A percentile compares a stretch with the other conserved stretches of the same genome.
Evolutionary conservation across 768 basidiomycete species (phyloP).

Genomic region (Lactifluus subvellereus): DNA sequence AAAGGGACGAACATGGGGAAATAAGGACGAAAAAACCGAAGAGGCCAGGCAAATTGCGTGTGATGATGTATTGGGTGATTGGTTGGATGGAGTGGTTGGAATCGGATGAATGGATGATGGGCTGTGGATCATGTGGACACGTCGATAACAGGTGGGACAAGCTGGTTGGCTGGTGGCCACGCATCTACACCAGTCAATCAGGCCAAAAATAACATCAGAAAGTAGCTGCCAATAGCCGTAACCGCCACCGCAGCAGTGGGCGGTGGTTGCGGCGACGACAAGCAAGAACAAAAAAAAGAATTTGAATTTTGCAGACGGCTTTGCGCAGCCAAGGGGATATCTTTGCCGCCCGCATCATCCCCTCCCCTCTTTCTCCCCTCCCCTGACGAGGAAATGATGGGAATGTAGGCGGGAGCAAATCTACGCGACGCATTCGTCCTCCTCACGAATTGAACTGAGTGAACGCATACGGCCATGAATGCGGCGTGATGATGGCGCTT

Average conservation of each 20-base stretch:
- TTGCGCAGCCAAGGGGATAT: slow-evolving; percentile 18
- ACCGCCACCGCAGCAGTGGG: background rate
- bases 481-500: slow-evolving; percentile 15
- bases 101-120: slow-evolving; percentile 5
- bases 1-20: background rate
- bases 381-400: background rate
- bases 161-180: slow-evolving; percentile 8
- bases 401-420: background rate
- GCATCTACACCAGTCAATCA: slow-evolving; percentile 16
- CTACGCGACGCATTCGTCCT: slow-evolving; percentile 18
- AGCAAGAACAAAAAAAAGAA: background rate
- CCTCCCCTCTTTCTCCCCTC: background rate
- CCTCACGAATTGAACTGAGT: slow-evolving; percentile 24
- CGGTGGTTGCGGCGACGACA: background rate
- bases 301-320: slow-evolving; percentile 13
- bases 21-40: background rate
- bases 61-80: slow-evolving; percentile 1
- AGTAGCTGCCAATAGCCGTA: background rate
- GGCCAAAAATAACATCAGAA: background rate
- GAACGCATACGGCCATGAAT: slow-evolving; percentile 23
- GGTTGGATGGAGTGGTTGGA: slow-evolving; percentile 1
- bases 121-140: background rate
- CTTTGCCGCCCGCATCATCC: slow-evolving; percentile 10
- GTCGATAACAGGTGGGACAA: slow-evolving; percentile 11
- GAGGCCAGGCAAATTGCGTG: background rate